Base-by-base conservation (phyloP, 495 filamentous ascomycete species). In the Aspergillus bridgeri region DNA sequence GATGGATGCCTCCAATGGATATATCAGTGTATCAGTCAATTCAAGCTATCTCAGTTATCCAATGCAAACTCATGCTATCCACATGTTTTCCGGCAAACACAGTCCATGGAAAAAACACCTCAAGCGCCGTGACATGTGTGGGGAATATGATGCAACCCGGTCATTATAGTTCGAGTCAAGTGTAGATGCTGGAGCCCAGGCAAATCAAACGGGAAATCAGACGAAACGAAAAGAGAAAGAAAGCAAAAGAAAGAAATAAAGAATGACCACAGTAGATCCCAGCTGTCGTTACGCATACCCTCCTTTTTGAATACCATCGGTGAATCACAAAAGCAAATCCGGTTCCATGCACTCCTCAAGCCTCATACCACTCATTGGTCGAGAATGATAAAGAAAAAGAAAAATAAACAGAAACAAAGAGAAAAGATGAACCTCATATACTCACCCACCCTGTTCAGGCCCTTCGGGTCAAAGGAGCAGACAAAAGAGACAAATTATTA, bases 41-140 rank as follows among this genome's bases (percentile, higher is more conserved):
- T 48, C 11, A 11, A 48, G 18, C 21, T 33, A 38, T 24, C 29
- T 53, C 18, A 3, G 38, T 53, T 60, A 51, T 61, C 54, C 56
- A 56, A 65, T 58, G 59, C 53, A 56, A 51, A 24, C 27, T 19
- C 17, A 20, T 20, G 27, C 18, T 24, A 20, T 44, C 21, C 20
- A 56, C 13, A 54, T 44, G 21, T 23, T 23, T 24, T 15, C 15
- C 48, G 11, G 21, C 33, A 33, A 52, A 52, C 13, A 24, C 52
- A 53, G 55, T 46, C 52, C 53, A 62, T 59, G 45, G 9, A 51
- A 52, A 48, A 57, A 65, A 68, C 62, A 63, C 65, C 62, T 51
- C 45, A 56, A 60, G 53, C 62, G 63, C 65, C 62, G 51, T 57
- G 58, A 58, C 60, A 68, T 65, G 66, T 68, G 63, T 50, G 53